Conservation (phyloP, 129 eudicot genomes). For the Centrapalus pauciflorus region DNA sequence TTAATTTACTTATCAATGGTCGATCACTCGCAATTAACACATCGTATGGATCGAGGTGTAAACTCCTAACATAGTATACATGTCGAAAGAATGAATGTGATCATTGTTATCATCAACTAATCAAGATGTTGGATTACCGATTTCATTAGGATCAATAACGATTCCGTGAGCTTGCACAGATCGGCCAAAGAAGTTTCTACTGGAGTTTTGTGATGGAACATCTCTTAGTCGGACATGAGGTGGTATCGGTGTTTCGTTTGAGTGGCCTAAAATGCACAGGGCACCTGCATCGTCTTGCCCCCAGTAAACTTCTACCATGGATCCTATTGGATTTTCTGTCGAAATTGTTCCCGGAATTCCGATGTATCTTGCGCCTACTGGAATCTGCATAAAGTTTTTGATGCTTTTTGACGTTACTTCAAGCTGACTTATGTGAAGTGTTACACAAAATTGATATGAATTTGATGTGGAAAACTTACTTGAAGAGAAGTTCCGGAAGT, state of each 20-base stretch:
- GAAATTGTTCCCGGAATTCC: slow-evolving; percentile 72
- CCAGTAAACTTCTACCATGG: slow-evolving; percentile 90
- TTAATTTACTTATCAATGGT: no score
- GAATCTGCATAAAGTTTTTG: slow-evolving; percentile 47
- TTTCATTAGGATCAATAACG: slow-evolving; percentile 63
- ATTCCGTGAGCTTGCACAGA: slow-evolving; percentile 43
- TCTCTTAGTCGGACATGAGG: slow-evolving; percentile 38
- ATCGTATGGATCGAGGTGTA: no score
- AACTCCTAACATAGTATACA: no score
- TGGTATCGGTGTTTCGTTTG: slow-evolving; percentile 60
- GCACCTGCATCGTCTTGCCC: slow-evolving; percentile 80
- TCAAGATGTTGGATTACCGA: slow-evolving; percentile 24
- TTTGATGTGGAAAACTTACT: slow-evolving; percentile 34
- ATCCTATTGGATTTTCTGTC: slow-evolving; percentile 68
- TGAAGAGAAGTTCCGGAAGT: slow-evolving; percentile 67
- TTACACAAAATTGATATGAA: neutral
- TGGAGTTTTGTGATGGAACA: slow-evolving; percentile 24
- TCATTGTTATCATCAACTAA: no score
- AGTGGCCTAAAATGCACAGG: slow-evolving; percentile 72
- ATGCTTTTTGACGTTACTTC: neutral
- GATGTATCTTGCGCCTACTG: slow-evolving; percentile 76
- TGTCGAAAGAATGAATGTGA: no score
- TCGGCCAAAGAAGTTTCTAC: slow-evolving; percentile 33
- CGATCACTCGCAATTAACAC: no score
- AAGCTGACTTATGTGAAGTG: neutral